Base-by-base conservation (phyloP, 2,329 filamentous ascomycete genomes). In the Claviceps sp. region DNA sequence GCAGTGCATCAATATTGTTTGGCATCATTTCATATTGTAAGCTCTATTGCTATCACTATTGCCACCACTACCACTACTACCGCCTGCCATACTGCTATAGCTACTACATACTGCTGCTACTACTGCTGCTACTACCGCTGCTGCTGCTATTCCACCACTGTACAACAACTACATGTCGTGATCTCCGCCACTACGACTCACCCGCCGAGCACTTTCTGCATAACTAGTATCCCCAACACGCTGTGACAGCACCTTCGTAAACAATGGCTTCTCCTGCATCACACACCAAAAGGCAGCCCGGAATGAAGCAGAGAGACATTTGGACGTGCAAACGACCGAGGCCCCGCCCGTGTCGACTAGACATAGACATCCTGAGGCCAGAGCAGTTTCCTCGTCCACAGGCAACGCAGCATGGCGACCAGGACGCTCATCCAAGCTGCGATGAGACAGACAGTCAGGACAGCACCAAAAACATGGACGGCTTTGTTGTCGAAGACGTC, bases 351-450 rank as follows among this genome's bases (percentile, higher is more conserved):
- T 30, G 39, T 52, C 41, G 52, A 50, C 48, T 53, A 53, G 44
- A 47, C 48, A 39, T 34, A 34, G 50, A 22, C 24, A 39, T 84
- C 82, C 62, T 83, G 85, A 5, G 87, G 86, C 85, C 85, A 90
- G 1, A 91, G 66, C n/a, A 93, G 76, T 61, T 89, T 77, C 56
- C 73, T 80, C 26, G 73, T 69, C 52, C 77, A 65, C 11, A 91
- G 73, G n/a, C 84, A 83, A 26, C 78, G 70, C 39, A 89, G 61
- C 84, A 91, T 90, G 68, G 80, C 80, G 3, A 62, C 68, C 52
- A 87, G 82, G 6, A 93, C 82, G 47, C 81, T 72, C 1, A 81
- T 59, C 81, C 87, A 93, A 39, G 82, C 77, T 11, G 82, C 47
- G 10, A 91, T 69, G 13, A 93, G 66, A 7, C 78, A 65, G n/a